These are phyloP conservation scores for Striga asiatica DNA, from an alignment of 257 asterid genomes.

Conservation along the genomic window DNA sequence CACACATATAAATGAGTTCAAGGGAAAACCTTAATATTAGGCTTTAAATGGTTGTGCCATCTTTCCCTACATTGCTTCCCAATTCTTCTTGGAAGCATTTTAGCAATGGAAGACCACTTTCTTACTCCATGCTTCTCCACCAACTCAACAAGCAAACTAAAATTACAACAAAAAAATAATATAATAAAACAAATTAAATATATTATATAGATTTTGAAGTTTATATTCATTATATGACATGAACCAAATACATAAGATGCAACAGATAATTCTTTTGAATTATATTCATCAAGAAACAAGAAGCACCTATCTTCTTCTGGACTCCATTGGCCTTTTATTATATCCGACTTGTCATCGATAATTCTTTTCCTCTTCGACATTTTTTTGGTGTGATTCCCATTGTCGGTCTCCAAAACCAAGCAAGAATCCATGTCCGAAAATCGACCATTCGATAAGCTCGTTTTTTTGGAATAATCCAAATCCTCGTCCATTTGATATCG, in stretches of 20 bases:
- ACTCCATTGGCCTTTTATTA: constrained; percentile 54
- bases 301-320: constrained; percentile 51
- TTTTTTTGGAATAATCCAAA: neutral
- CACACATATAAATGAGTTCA: neutral
- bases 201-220: too few relatives aligned
- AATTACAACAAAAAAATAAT: neutral
- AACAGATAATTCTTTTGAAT: neutral
- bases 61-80: constrained; percentile 89
- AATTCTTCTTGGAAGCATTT: constrained; percentile 46
- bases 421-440: constrained; percentile 6
- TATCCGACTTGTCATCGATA: constrained; percentile 15
- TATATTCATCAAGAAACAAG: neutral
- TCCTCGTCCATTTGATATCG: constrained; percentile 11
- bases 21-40: constrained; percentile 51
- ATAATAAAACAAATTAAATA: neutral
- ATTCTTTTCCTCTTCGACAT: constrained; percentile 20
- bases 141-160: constrained; percentile 41
- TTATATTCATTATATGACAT: too few relatives aligned
- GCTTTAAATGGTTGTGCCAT: constrained; percentile 81
- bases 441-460: neutral
- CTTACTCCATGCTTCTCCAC: constrained; percentile 58
- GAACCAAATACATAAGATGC: too few relatives aligned
- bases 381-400: neutral
- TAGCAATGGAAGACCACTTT: constrained; percentile 67
- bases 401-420: neutral